Base-by-base conservation (phyloP, 805 yeast species). In the Lipomyces japonicus region DNA sequence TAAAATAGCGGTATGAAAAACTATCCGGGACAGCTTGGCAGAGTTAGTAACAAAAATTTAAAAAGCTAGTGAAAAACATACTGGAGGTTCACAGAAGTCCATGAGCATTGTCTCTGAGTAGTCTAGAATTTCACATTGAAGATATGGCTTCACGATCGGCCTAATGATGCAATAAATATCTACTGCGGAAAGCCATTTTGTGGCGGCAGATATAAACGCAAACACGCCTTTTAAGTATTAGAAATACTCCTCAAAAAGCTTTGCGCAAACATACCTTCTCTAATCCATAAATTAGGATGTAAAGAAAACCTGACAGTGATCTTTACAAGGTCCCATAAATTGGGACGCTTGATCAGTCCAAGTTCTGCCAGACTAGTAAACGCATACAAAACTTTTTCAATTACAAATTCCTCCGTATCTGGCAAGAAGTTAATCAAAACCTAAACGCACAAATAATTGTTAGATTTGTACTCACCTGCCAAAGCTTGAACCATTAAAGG, bases 281-380 rank as follows among this genome's bases (percentile, higher is more conserved):
- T 68, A 9, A 91, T 82, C 81, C 95, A 82, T 46, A 79, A 84
- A 65, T 88, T 90, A 0, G 97, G 97, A 63, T 90, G 97, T 6
- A 90, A 66, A 0, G 85, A 63, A 24, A 91, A 73, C 48, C 80
- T 78, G 2, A 81, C 69, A 0, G 79, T 70, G 2, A 73, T 68
- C 2, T 69, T 68, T 16, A 81, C 67, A 2, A 83, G 65, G 53
- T 80, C 85, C 77, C 83, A 79, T 30, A 77, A 65, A 43, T 72
- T 72, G 3, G 71, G 70, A 44, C 73, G 71, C 24, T 76, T 68
- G 4, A 85, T 69, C 28, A 85, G 62, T 0, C 86, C 87, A 21
- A 82, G 65, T 34, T 73, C 76, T 21, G 77, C 72, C 23, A 85
- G 66, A 39, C 78, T 73, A n/a, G 76, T 73, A 53, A 85, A 72